These are phyloP conservation scores for Trichoderma citrinoviride DNA, from an alignment of 2,329 filamentous ascomycete species.

Conservation along the genomic window DNA sequence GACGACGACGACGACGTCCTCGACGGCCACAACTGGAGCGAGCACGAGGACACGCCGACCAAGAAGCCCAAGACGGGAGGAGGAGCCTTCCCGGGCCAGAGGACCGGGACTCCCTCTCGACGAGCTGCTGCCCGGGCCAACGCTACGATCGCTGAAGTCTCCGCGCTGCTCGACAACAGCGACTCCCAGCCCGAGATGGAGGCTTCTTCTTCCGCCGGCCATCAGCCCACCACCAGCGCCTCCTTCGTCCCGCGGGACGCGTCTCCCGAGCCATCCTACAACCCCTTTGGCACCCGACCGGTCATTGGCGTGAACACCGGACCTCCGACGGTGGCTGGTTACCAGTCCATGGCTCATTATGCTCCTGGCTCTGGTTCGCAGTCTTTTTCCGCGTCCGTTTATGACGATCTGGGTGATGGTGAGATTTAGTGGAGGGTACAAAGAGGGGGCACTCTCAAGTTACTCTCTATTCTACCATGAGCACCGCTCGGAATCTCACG, in stretches of 20 bases:
- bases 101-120: slow-evolving; percentile 32
- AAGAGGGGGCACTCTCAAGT: neutral
- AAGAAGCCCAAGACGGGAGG: slow-evolving; percentile 35
- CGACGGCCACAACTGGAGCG: slow-evolving; percentile 33
- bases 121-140: slow-evolving; percentile 34
- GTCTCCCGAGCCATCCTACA: slow-evolving; percentile 15
- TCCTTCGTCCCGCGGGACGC: neutral
- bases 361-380: slow-evolving; percentile 20
- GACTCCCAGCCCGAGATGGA: slow-evolving; percentile 30
- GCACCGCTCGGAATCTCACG: neutral
- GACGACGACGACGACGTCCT: slow-evolving; percentile 31
- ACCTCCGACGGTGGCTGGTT: neutral
- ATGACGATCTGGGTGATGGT: slow-evolving; percentile 32
- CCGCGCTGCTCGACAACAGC: slow-evolving; percentile 31
- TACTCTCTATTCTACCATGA: neutral
- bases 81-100: slow-evolving; percentile 27
- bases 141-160: slow-evolving; percentile 36
- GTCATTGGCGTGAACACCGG: neutral
- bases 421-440: slow-evolving; percentile 33
- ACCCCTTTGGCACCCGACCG: neutral
- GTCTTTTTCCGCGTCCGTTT: neutral
- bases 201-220: slow-evolving; percentile 10
- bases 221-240: neutral
- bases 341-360: neutral
- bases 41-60: slow-evolving; percentile 38